Percentiles rank a stretch among this genome's conserved stretches.
These are phyloP conservation scores for Malbranchea cinnamomea DNA, from an alignment of 2,329 filamentous ascomycete species.

Conservation along the genomic window DNA sequence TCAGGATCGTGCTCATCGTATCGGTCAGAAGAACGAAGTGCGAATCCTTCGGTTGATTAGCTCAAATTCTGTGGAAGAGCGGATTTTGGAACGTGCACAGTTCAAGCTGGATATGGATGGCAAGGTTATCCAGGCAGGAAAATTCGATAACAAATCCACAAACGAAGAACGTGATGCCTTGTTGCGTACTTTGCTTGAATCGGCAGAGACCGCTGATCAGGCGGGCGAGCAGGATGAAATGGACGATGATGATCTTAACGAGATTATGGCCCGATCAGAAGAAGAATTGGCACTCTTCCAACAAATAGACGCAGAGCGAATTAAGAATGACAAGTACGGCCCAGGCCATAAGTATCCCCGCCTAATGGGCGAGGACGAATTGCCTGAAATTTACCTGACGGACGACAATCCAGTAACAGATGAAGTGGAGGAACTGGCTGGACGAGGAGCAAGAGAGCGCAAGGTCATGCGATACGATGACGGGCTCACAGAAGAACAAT, in stretches of 20 bases:
- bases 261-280: constrained; percentile 81
- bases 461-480: constrained; percentile 94
- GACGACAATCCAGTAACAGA: constrained; percentile 72
- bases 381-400: constrained; percentile 85
- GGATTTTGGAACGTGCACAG: constrained; percentile 90
- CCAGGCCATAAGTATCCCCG: constrained; percentile 53
- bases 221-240: constrained; percentile 89
- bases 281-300: constrained; percentile 67
- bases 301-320: constrained; percentile 63
- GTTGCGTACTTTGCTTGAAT: constrained; percentile 82
- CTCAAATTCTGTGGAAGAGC: constrained; percentile 94
- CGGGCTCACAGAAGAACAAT: constrained; percentile 95
- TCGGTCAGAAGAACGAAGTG: constrained; percentile 98
- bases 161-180: constrained; percentile 97
- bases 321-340: constrained; percentile 55
- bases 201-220: constrained; percentile 50
- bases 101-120: constrained; percentile 99
- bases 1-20: constrained; percentile 99
- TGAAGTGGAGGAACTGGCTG: constrained; percentile 61
- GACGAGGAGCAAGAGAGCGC: constrained; percentile 86
- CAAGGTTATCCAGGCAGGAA: constrained; percentile 98
- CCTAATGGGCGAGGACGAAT: constrained; percentile 71
- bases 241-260: constrained; percentile 94
- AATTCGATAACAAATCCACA: constrained; percentile 98
- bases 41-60: constrained; percentile 91